Conservation (phyloP, 345 rosid genomes). For the Brassica rapa region DNA sequence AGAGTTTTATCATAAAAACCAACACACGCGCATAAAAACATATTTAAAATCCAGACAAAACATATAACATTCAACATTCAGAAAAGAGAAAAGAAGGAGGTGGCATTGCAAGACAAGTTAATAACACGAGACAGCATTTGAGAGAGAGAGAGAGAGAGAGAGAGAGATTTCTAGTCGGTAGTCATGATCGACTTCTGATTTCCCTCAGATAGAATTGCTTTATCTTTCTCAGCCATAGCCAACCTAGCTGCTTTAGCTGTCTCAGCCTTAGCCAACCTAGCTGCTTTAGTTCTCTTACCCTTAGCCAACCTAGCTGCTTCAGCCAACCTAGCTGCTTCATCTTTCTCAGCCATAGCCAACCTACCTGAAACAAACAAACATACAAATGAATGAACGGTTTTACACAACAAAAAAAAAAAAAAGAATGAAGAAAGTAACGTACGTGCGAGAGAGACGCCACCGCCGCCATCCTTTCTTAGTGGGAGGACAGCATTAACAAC, state of each 20-base stretch:
- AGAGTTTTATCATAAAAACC: too few species aligned
- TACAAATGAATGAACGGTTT: neutral
- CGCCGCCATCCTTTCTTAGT: neutral
- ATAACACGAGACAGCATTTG: neutral
- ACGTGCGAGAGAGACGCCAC: neutral
- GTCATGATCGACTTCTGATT: neutral
- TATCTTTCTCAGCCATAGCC: too few species aligned
- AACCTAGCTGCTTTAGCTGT: too few species aligned
- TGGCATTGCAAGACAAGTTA: neutral
- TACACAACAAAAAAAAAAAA: neutral
- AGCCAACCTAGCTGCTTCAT: too few species aligned
- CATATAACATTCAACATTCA: neutral
- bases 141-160: neutral
- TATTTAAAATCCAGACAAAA: too few species aligned
- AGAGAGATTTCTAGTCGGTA: neutral
- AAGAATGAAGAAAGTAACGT: too few species aligned
- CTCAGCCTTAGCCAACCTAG: too few species aligned
- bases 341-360: too few species aligned
- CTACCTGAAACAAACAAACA: neutral
- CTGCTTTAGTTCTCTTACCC: too few species aligned
- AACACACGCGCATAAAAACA: too few species aligned
- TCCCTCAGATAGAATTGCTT: too few species aligned
- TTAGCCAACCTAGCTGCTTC: too few species aligned
- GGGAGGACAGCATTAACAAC: neutral
- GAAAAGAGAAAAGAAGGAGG: neutral